Percentiles rank a stretch among this genome's conserved stretches.
Evolutionary conservation across 164 flowering plant species (phyloP).

Genomic region (Vitis rupestris): DNA sequence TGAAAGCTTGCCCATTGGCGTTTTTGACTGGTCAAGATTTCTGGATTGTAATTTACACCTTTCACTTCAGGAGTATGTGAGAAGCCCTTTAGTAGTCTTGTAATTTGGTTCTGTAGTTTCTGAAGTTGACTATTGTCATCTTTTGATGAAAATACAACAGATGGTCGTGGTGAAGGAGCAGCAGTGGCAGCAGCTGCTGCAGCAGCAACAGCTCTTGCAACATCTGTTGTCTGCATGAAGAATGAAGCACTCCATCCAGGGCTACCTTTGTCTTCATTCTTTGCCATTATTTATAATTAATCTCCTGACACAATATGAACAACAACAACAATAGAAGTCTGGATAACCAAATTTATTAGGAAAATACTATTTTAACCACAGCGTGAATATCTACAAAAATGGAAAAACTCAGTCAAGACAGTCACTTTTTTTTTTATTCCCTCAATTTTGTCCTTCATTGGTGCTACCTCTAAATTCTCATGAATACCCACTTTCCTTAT

Average conservation of each 20-base stretch:
- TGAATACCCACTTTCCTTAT: too few species aligned
- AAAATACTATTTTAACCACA: neutral
- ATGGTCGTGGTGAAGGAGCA: constrained; percentile 67
- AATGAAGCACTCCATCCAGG: constrained; percentile 84
- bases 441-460: too few species aligned
- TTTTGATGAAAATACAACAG: constrained; percentile 82
- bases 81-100: constrained; percentile 71
- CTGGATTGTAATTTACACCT: constrained; percentile 76
- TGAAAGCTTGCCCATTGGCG: constrained; percentile 99
- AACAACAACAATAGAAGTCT: neutral
- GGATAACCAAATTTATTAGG: neutral
- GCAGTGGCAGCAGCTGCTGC: constrained; percentile 77
- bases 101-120: constrained; percentile 66
- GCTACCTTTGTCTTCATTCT: constrained; percentile 69
- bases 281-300: constrained; percentile 35
- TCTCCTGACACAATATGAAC: constrained; percentile 5
- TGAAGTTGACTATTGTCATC: constrained; percentile 74
- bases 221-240: constrained; percentile 78
- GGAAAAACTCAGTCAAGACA: too few species aligned
- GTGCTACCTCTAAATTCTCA: too few species aligned
- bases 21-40: constrained; percentile 87
- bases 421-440: too few species aligned
- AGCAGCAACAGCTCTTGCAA: constrained; percentile 79
- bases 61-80: constrained; percentile 69
- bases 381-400: too few species aligned